A percentile compares a stretch with the other conserved stretches of the same genome.
phyloP scores from a whole-genome alignment of 176 grass and related monocot genomes.

The Tillandsia leiboldiana region DNA sequence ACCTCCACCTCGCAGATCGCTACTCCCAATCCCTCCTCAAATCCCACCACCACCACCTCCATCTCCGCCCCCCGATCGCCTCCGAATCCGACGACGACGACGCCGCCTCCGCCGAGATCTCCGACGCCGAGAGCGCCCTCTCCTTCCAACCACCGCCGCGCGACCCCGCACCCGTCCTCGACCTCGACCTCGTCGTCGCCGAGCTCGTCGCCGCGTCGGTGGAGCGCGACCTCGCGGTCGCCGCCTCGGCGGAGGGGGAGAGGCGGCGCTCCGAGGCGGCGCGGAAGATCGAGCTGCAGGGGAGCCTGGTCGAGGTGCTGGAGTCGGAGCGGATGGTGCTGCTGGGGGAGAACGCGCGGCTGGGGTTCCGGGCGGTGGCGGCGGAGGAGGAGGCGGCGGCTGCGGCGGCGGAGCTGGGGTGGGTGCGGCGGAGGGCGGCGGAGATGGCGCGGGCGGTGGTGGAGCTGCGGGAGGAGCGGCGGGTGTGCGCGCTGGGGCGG shows the following conservation, averaged over 20 bases:
- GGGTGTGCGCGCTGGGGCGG: constrained; percentile 62
- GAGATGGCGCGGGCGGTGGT: constrained; percentile 61
- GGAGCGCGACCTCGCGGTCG: constrained; percentile 40
- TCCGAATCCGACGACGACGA: constrained; percentile 23
- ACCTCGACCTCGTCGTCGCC: constrained; percentile 30
- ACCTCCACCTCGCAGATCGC: constrained; percentile 90
- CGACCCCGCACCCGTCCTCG: neutral
- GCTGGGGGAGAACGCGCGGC: constrained; percentile 82
- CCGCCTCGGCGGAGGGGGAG: constrained; percentile 30
- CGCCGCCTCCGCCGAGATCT: constrained; percentile 43
- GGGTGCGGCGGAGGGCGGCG: constrained; percentile 59
- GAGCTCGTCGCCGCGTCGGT: constrained; percentile 58
- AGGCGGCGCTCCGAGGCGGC: constrained; percentile 31
- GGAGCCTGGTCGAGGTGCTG: constrained; percentile 80
- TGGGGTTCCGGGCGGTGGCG: constrained; percentile 35
- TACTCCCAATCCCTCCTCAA: constrained; percentile 59
- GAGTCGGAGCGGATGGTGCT: constrained; percentile 87
- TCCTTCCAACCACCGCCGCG: constrained; percentile 45
- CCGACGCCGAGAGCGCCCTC: constrained; percentile 74
- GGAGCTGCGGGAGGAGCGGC: constrained; percentile 81
- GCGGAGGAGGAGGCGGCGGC: constrained; percentile 60
- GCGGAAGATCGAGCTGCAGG: constrained; percentile 81
- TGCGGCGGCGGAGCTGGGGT: constrained; percentile 39
- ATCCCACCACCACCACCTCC: neutral
- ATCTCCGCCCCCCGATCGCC: neutral